A percentile compares a stretch with the other conserved stretches of the same genome.
Conservation (phyloP, 2,329 filamentous ascomycete species). For the Pyrenophora teres region DNA sequence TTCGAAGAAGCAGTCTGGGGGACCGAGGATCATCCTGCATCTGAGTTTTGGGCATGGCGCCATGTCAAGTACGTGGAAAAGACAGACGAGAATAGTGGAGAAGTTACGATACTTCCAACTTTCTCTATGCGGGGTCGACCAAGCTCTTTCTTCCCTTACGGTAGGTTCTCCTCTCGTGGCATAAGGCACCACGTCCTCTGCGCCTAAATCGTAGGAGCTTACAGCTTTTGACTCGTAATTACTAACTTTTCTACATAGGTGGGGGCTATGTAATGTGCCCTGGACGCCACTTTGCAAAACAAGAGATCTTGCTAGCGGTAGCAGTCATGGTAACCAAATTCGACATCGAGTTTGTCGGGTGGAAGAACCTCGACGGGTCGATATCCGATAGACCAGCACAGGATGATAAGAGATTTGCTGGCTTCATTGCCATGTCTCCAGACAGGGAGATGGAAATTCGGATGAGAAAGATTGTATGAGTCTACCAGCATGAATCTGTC, state of each 20-base stretch:
- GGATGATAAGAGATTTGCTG: neutral
- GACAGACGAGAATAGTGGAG: neutral
- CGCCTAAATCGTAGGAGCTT: too few relatives aligned
- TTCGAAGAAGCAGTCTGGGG: neutral
- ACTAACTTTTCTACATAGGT: neutral
- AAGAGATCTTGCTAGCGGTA: neutral
- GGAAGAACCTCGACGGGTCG: neutral
- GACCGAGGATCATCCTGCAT: neutral
- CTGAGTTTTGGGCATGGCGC: neutral
- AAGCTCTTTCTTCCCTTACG: neutral
- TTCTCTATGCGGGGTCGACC: neutral
- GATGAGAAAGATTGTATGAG: too few relatives aligned
- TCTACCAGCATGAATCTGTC: too few relatives aligned
- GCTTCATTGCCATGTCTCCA: neutral
- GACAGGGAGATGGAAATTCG: neutral
- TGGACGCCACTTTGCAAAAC: neutral
- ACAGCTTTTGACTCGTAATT: neutral
- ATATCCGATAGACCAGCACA: neutral
- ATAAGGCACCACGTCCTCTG: too few relatives aligned
- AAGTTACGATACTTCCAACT: neutral
- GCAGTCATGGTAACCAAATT: neutral
- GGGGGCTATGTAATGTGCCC: neutral
- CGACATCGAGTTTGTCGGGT: neutral
- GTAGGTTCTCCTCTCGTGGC: neutral
- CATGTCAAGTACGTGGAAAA: neutral